Conservation (phyloP, 495 filamentous ascomycete genomes). For the Penicillium paxilli region DNA sequence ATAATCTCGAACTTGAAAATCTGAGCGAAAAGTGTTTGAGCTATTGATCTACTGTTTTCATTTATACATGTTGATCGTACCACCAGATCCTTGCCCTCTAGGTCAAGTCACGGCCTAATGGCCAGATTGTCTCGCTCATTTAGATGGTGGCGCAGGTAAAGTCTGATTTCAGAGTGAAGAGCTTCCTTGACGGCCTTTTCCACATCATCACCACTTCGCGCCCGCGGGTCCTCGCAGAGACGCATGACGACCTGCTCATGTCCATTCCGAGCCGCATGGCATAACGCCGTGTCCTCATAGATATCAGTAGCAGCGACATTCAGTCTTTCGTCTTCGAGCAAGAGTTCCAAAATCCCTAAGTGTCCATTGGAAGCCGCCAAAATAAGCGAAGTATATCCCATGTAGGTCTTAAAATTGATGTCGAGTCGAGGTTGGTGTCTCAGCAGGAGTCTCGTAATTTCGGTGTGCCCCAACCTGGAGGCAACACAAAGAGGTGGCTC, state of each 20-base stretch:
- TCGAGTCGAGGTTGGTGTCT: slow-evolving; percentile 1
- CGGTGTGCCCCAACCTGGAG: slow-evolving; percentile 1
- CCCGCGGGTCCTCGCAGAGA: slow-evolving; percentile 7
- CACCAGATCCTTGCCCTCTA: too few species aligned
- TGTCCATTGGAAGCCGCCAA: slow-evolving; percentile 7
- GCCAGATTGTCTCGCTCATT: background rate
- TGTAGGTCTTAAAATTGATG: slow-evolving; percentile 5
- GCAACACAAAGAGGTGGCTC: slow-evolving; percentile 6
- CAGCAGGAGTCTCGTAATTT: slow-evolving; percentile 8
- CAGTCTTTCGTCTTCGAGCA: slow-evolving; percentile 1
- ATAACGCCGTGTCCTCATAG: slow-evolving; percentile 9
- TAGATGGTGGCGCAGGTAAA: background rate
- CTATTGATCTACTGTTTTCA: too few species aligned
- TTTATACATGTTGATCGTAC: too few species aligned
- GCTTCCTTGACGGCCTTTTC: slow-evolving; percentile 1
- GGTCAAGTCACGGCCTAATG: too few species aligned
- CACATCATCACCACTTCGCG: slow-evolving; percentile 6
- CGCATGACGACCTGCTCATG: slow-evolving; percentile 8
- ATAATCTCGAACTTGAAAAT: too few species aligned
- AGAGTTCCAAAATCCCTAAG: slow-evolving; percentile 4
- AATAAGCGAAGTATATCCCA: slow-evolving; percentile 5
- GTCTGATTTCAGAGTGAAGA: slow-evolving; percentile 1
- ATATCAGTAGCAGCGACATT: slow-evolving; percentile 5
- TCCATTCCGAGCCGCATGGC: slow-evolving; percentile 4
- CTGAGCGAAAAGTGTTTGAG: too few species aligned